Evolutionary conservation across 2,329 filamentous ascomycete genomes (phyloP), one percentile per base, ranked within the genome.

Genomic region (Colletotrichum echinochloae): DNA sequence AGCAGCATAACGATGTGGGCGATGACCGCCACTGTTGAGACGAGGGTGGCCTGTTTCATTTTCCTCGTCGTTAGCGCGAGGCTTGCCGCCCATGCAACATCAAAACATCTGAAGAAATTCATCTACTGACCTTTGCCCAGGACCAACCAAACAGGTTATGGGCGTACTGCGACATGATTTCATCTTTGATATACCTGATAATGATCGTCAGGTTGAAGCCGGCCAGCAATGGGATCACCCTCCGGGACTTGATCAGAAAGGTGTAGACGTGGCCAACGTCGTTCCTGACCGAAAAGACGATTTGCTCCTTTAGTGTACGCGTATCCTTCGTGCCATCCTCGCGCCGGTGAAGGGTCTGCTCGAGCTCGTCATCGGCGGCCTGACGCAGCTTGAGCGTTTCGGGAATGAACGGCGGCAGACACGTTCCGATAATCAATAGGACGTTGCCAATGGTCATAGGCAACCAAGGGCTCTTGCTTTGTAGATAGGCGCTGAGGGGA

Each of bases 111-210:
- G 12, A 16, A 33, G 48, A 44, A 20, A 28, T n/a, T 5, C n/a
- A 8, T 59, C 23, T 28, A 23, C 77, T 65, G 71, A 83, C 82
- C 64, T 78, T 79, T 49, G 80, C 82, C 83, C 84, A 85, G 9
- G 81, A 81, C 81, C 86, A 85, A 37, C 77, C 61, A 75, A 87
- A 89, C 7, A 86, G 81, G 57, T 83, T 85, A 1, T 83, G 85
- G 64, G 85, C 80, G 74, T 89, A 89, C 74, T 89, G 88, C 2
- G 89, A 74, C 7, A 87, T 69, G 28, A 71, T 60, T 5, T 81
- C 79, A 9, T 44, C 7, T 59, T 78, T 76, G 30, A 78, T 76
- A 54, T 77, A 78, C 52, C 80, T 80, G 30, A 79, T 76, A 0
- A 78, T 49, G 6, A 81, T 64, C 11, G 78, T 76, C 18, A 82